Base-by-base conservation (phyloP, 768 basidiomycete species). In the Russula sp. region DNA sequence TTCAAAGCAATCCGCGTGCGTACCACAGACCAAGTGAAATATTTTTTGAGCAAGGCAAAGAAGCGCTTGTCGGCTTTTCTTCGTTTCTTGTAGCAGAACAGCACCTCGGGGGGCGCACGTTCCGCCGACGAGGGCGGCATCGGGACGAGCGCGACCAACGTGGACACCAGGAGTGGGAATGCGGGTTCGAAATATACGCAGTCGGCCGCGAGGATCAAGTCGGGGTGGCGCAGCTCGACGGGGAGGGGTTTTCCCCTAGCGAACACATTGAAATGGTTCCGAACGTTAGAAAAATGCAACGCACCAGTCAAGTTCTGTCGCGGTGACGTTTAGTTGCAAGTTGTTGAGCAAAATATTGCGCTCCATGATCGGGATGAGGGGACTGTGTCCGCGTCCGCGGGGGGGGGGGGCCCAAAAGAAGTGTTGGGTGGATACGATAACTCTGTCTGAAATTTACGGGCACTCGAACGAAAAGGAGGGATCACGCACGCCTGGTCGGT, bases 171-270 rank as follows among this genome's bases (percentile, higher is more conserved):
- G 13, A 94, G 80, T 8, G 93, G 88, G 69, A 97, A 98, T 0
- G 91, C 85, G 13, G 93, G 91, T 73, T 97, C 94, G 66, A 92
- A 93, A 75, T 98, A 98, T 9, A 98, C 93, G 67, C 94, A 98
- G 70, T 98, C 94, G 0, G 94, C 94, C 2, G 90, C 92, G 5
- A 98, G 81, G 60, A 98, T 80, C 29, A 96, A 56, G 69, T 90
- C 84, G 7, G 85, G 81, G 4, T 69, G 72, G 46, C 75, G 76
- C 45, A 66, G 64, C 9, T 67, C 34, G n/a, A n/a, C n/a, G 9
- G 87, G 83, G 38, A 85, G 67, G 1, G 79, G 73, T 18, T 78
- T 76, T 29, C 90, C 93, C 93, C 90, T 92, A 25, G 10, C 13
- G 35, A n/a, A n/a, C n/a, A 29, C 25, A 29, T 29, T 2, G 3